Percentiles rank a stretch among this genome's conserved stretches.
phyloP scores from a whole-genome alignment of 2,329 filamentous ascomycete genomes.

The Zymoseptoria crescenta region DNA sequence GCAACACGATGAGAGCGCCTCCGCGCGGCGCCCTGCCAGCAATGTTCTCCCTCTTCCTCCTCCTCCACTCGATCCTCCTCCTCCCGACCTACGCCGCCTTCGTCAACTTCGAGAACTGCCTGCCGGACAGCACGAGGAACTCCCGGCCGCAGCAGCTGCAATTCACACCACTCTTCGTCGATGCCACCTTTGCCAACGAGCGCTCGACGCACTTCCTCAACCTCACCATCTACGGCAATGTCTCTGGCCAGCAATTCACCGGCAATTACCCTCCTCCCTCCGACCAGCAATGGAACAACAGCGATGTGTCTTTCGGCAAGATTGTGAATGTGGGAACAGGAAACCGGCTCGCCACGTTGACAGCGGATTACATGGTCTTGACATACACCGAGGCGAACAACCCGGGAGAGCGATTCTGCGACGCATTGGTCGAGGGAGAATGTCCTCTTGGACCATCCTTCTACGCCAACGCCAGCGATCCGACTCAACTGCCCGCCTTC shows the following conservation, averaged over 20 bases:
- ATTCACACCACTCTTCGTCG: slow-evolving; percentile 67
- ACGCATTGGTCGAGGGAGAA: slow-evolving; percentile 45
- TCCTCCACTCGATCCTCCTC: slow-evolving; percentile 35
- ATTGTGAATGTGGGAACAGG: slow-evolving; percentile 60
- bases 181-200: slow-evolving; percentile 57
- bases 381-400: slow-evolving; percentile 62
- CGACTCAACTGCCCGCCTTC: slow-evolving; percentile 59
- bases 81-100: slow-evolving; percentile 53
- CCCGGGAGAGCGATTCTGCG: slow-evolving; percentile 57
- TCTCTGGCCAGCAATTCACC: slow-evolving; percentile 61
- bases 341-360: slow-evolving; percentile 64
- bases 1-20: slow-evolving; percentile 14
- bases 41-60: slow-evolving; percentile 9
- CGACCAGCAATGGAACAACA: slow-evolving; percentile 55
- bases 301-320: slow-evolving; percentile 61
- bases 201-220: slow-evolving; percentile 55
- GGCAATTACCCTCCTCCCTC: slow-evolving; percentile 53
- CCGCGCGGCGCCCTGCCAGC: slow-evolving; percentile 11
- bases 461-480: slow-evolving; percentile 46
- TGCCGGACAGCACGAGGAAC: slow-evolving; percentile 52
- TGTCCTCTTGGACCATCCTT: slow-evolving; percentile 77
- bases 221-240: slow-evolving; percentile 83
- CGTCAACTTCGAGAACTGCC: slow-evolving; percentile 78
- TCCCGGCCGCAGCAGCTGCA: slow-evolving; percentile 58
- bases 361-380: slow-evolving; percentile 63